Conservation (phyloP, 2,329 filamentous ascomycete genomes). For the Aspergillus pseudoglaucus region DNA sequence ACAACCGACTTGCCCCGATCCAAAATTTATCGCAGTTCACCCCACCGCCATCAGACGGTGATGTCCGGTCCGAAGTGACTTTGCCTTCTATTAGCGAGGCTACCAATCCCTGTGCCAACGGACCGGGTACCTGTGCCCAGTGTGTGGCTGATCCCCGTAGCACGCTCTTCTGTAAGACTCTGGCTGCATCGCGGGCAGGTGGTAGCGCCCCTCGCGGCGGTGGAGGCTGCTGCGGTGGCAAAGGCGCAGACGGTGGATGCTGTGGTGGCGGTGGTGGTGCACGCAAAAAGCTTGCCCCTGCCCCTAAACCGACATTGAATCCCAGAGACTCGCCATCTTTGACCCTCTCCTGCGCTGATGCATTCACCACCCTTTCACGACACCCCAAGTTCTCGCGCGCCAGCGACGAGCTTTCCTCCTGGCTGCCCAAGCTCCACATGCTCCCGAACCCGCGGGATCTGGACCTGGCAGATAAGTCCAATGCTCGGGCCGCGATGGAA, state of each 20-base stretch:
- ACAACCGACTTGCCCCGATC: slow-evolving; percentile 39
- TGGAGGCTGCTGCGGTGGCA: slow-evolving; percentile 57
- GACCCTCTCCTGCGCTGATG: slow-evolving; percentile 66
- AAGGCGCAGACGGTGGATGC: slow-evolving; percentile 55
- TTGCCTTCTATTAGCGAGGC: slow-evolving; percentile 31
- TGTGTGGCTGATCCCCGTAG: slow-evolving; percentile 72
- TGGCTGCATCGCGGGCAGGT: slow-evolving; percentile 55
- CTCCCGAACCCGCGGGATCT: slow-evolving; percentile 36
- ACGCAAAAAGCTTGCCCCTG: slow-evolving; percentile 13
- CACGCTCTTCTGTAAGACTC: slow-evolving; percentile 74
- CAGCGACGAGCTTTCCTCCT: slow-evolving; percentile 65
- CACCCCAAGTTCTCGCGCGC: slow-evolving; percentile 70
- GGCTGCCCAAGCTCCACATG: slow-evolving; percentile 67
- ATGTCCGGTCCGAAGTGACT: slow-evolving; percentile 51
- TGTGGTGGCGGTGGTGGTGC: slow-evolving; percentile 44
- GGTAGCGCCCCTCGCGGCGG: slow-evolving; percentile 25
- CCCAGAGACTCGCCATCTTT: slow-evolving; percentile 36
- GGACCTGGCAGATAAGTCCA: slow-evolving; percentile 19
- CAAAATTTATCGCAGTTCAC: slow-evolving; percentile 45
- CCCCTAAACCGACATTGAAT: slow-evolving; percentile 16
- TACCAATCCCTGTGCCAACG: slow-evolving; percentile 51
- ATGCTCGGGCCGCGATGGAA: slow-evolving; percentile 55
- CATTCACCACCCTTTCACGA: slow-evolving; percentile 70
- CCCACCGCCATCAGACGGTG: slow-evolving; percentile 49
- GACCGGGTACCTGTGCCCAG: slow-evolving; percentile 72